Evolutionary conservation across 768 basidiomycete genomes (phyloP).

Genomic region (Pleurotus salmoneostramineus): DNA sequence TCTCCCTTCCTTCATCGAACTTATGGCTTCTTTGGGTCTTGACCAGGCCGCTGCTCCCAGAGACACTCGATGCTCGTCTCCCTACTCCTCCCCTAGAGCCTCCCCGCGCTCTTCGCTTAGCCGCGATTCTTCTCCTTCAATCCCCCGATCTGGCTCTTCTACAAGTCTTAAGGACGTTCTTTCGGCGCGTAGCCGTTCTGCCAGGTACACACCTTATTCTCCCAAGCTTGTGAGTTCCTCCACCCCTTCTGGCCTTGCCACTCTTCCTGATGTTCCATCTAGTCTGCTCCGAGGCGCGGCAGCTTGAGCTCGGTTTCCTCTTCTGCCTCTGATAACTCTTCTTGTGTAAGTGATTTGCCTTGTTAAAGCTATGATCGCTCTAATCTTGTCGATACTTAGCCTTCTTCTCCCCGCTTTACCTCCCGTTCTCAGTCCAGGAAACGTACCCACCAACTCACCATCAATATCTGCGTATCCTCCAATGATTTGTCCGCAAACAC

Average conservation of each 20-base stretch:
- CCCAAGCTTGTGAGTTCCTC: constrained; percentile 21
- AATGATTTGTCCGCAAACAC: constrained; percentile 59
- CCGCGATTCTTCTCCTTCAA: constrained; percentile 41
- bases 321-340: constrained; percentile 33
- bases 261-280: constrained; percentile 26
- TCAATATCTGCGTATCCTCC: constrained; percentile 44
- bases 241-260: constrained; percentile 39
- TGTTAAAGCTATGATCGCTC: constrained; percentile 1
- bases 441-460: constrained; percentile 22
- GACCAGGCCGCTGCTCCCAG: constrained; percentile 38
- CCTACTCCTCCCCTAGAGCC: constrained; percentile 38
- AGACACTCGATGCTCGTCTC: constrained; percentile 27
- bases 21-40: constrained; percentile 81
- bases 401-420: constrained; percentile 39
- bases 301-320: constrained; percentile 44
- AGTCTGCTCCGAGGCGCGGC: constrained; percentile 28
- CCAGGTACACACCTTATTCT: constrained; percentile 51
- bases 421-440: constrained; percentile 37
- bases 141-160: constrained; percentile 28
- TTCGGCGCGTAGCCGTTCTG: constrained; percentile 6
- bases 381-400: constrained; percentile 13
- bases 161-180: constrained; percentile 15
- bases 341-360: constrained; percentile 25
- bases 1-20: constrained; percentile 84
- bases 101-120: constrained; percentile 36